Evolutionary conservation across 768 basidiomycete genomes (phyloP).

Genomic region (Lactifluus subvellereus): DNA sequence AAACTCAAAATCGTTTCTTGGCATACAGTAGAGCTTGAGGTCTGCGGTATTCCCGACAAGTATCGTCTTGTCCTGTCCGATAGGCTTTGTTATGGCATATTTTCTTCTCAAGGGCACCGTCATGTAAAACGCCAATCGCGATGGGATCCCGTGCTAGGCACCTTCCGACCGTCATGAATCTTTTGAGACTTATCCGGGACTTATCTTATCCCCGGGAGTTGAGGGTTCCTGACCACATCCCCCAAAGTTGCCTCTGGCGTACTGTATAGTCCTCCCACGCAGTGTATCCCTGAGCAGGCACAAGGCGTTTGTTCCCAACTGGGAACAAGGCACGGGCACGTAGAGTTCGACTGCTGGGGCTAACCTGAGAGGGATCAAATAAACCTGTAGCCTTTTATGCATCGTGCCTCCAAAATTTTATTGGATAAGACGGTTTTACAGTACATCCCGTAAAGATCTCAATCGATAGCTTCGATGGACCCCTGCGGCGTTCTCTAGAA

Average conservation of each 20-base stretch:
- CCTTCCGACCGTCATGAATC: not conserved
- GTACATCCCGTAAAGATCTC: not conserved
- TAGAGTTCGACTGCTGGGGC: not conserved
- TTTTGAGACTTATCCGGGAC: not conserved
- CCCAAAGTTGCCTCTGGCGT: not conserved
- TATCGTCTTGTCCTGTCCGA: not conserved
- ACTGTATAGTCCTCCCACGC: not conserved
- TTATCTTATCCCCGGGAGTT: too few relatives aligned
- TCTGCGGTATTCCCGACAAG: not conserved
- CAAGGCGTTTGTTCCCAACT: not conserved
- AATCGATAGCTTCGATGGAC: not conserved
- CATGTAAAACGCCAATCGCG: not conserved
- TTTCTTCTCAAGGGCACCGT: not conserved
- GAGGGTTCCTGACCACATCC: not conserved
- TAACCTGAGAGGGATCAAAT: not conserved
- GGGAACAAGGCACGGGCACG: not conserved
- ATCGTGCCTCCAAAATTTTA: not conserved
- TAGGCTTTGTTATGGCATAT: not conserved
- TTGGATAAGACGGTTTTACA: not conserved
- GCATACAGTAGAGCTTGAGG: not conserved
- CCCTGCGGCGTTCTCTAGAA: not conserved
- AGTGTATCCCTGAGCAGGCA: not conserved
- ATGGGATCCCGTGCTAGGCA: slow-evolving; percentile 4
- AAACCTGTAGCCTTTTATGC: not conserved
- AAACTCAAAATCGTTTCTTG: not conserved